Evolutionary conservation across 2,329 filamentous ascomycete species (phyloP), one percentile per base, ranked within the genome.

Genomic region (Arthrobotrys megalospora): DNA sequence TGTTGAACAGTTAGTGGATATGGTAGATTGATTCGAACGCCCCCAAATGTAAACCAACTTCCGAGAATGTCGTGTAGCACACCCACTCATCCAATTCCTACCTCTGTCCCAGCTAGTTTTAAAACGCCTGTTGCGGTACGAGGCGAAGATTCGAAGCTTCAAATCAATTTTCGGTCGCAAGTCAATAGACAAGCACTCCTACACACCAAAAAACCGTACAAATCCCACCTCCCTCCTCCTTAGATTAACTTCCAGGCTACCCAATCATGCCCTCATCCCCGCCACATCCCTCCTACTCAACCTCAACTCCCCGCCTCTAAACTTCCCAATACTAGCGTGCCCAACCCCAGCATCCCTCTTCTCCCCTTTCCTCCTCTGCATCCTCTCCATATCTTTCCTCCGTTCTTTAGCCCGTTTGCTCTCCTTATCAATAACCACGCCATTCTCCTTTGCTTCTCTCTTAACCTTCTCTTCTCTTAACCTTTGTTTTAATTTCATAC

Each of bases 371-470:
- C 63, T 41, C 65, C 65, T 55, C 4, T 41, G 10, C 38, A 34
- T 34, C 28, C 70, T 47, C 87, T 84, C 88, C 85, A 83, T 84
- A 83, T 80, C 81, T 83, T 64, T 83, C 80, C 76, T 82, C 75
- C 58, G 84, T 16, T 81, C 83, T 4, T 82, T 82, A 65, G 83
- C 83, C 48, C 82, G 80, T 80, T 85, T 87, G 67, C 85, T 85
- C 73, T 84, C 85, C 73, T 84, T 86, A 80, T 98, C 96, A 38
- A 98, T 86, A 60, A 98, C 90, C 81, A 98, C 91, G 5, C 95
- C 96, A 82, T 95, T 97, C 87, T 98, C 95, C 82, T 88, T 90
- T 1, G 96, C 96, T 84, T 97, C 93, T 47, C 87, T 87, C 43
- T 95, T 87, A 64, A 95, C 86, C 85, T 88, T 92, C 11, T 88